Evolutionary conservation across 805 yeast species (phyloP).

Genomic region (Diddensiella transvaalensis): DNA sequence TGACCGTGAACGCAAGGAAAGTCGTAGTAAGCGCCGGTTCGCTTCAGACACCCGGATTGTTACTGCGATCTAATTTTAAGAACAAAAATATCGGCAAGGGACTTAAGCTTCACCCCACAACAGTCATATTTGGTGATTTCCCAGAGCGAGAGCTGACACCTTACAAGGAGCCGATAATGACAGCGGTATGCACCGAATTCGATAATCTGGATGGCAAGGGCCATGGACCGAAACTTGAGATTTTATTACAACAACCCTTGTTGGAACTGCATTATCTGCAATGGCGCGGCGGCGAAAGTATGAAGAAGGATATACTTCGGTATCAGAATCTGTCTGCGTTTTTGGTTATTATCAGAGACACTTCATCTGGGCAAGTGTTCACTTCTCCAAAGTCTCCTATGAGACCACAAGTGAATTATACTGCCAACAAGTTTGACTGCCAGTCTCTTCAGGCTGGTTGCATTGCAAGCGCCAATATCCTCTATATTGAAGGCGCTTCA

Average conservation of each 20-base stretch:
- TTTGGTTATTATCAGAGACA: constrained; percentile 47
- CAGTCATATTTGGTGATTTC: constrained; percentile 41
- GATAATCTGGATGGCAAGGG: constrained; percentile 51
- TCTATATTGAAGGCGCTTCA: constrained; percentile 47
- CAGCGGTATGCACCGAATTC: constrained; percentile 44
- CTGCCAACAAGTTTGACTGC: constrained; percentile 41
- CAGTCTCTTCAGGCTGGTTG: constrained; percentile 39
- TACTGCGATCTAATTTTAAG: constrained; percentile 46
- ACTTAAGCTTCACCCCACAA: constrained; percentile 50
- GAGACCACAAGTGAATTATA: constrained; percentile 38
- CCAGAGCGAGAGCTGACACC: constrained; percentile 38
- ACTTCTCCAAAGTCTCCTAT: constrained; percentile 37
- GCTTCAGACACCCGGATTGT: constrained; percentile 47
- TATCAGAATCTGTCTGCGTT: constrained; percentile 40
- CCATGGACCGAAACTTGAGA: constrained; percentile 52
- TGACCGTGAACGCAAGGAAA: constrained; percentile 41
- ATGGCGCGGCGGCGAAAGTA: constrained; percentile 38
- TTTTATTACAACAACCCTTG: constrained; percentile 44
- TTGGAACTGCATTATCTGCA: constrained; percentile 41
- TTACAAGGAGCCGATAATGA: constrained; percentile 44
- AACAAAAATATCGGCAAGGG: constrained; percentile 51
- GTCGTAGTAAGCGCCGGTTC: constrained; percentile 47
- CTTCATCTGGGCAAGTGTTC: constrained; percentile 38
- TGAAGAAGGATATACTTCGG: constrained; percentile 34
- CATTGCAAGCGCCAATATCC: constrained; percentile 41